A percentile compares a stretch with the other conserved stretches of the same genome.
phyloP scores from a whole-genome alignment of 148 eudicot genomes.

The Vaccinium myrtillus region DNA sequence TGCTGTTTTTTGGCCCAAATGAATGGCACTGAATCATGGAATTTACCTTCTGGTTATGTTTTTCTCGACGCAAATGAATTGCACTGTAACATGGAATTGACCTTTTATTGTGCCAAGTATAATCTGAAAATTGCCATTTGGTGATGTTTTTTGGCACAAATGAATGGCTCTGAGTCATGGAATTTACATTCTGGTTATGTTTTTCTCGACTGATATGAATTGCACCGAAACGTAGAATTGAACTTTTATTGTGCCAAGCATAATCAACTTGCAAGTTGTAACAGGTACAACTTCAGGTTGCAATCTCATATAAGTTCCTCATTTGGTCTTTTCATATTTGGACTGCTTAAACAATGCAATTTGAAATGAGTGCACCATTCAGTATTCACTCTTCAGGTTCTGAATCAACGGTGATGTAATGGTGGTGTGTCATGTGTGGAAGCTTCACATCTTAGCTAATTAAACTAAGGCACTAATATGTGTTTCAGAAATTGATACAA shows the following conservation, averaged over 20 bases:
- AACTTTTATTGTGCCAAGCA: background rate
- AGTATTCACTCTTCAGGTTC: background rate
- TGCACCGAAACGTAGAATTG: background rate
- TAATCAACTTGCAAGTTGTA: background rate
- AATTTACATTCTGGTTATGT: conserved; percentile 5
- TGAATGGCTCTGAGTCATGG: background rate
- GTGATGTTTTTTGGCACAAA: background rate
- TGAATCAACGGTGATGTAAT: background rate
- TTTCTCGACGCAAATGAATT: background rate
- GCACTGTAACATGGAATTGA: too few species aligned
- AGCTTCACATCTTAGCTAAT: background rate
- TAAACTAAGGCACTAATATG: background rate
- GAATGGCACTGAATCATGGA: background rate
- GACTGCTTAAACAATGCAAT: background rate
- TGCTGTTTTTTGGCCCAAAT: background rate
- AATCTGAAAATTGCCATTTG: background rate
- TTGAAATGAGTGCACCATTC: background rate
- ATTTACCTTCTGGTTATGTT: conserved; percentile 4
- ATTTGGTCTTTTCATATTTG: background rate
- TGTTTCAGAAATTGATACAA: background rate
- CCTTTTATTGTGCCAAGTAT: too few species aligned
- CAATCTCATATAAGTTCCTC: background rate
- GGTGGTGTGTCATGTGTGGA: background rate
- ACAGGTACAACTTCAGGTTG: background rate
- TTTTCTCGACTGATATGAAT: background rate